A percentile compares a stretch with the other conserved stretches of the same genome.
Conservation (phyloP, 805 yeast genomes). For the Yamadazyma takamatsuzukensis region DNA sequence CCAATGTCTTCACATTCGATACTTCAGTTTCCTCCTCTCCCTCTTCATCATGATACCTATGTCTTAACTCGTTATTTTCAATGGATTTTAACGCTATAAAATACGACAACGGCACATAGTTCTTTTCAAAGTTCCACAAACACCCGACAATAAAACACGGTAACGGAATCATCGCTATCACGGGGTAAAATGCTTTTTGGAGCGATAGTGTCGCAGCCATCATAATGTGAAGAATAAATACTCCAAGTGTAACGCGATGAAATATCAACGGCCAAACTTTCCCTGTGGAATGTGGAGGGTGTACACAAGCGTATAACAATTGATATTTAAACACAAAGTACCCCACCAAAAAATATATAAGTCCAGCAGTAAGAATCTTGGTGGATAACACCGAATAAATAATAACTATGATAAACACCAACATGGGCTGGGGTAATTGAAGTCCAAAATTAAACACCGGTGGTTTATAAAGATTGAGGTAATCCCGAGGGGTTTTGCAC, state of each 20-base stretch:
- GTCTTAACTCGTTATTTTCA: conserved; percentile 36
- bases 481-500: conserved; percentile 83
- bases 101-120: conserved; percentile 73
- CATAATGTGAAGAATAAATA: conserved; percentile 80
- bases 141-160: conserved; percentile 65
- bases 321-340: conserved; percentile 90
- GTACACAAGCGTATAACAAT: conserved; percentile 83
- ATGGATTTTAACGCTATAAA: conserved; percentile 88
- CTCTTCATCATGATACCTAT: conserved; percentile 4
- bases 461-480: conserved; percentile 71
- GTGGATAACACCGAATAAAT: conserved; percentile 89
- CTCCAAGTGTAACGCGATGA: conserved; percentile 76
- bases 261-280: conserved; percentile 92
- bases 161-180: conserved; percentile 69
- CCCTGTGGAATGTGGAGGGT: conserved; percentile 96
- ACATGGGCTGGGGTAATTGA: conserved; percentile 85
- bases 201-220: conserved; percentile 89
- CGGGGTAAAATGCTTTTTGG: conserved; percentile 73
- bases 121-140: conserved; percentile 77
- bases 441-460: conserved; percentile 91
- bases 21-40: conserved; percentile 17
- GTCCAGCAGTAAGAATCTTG: conserved; percentile 79
- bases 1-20: conserved; percentile 52
- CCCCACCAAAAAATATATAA: conserved; percentile 79
- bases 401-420: conserved; percentile 78